A percentile compares a stretch with the other conserved stretches of the same genome.
phyloP scores from a whole-genome alignment of 169 alveolate species.

The Perkinsus chesapeaki region DNA sequence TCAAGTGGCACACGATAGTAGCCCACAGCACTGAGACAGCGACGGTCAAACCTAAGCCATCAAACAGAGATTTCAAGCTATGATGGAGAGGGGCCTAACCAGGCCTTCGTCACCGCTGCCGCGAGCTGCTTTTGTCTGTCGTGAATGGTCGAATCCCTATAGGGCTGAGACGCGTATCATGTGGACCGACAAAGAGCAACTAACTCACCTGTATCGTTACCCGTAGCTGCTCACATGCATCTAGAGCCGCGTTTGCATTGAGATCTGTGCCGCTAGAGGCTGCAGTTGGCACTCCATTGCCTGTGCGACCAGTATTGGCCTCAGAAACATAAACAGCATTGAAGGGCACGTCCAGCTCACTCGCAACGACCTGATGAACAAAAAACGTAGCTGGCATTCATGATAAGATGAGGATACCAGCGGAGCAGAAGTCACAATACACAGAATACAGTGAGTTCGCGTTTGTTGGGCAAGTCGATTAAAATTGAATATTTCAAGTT shows the following conservation, averaged over 20 bases:
- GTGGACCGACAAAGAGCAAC: neutral
- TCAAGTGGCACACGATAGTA: neutral
- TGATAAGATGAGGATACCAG: too few species aligned
- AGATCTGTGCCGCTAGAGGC: conserved; percentile 27
- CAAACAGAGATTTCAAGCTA: neutral
- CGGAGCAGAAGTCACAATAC: too few species aligned
- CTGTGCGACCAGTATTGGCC: conserved; percentile 20
- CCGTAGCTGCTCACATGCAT: neutral
- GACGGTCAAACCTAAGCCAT: neutral
- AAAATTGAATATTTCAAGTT: too few species aligned
- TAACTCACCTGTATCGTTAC: neutral
- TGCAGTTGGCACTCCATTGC: conserved; percentile 32
- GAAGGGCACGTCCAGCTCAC: neutral
- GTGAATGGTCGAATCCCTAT: neutral
- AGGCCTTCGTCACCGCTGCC: neutral
- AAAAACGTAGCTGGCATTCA: too few species aligned
- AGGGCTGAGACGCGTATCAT: neutral
- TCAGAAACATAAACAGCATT: conserved; percentile 15
- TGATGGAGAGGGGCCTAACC: neutral
- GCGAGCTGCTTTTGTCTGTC: neutral
- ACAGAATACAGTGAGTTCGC: too few species aligned
- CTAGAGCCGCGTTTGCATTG: conserved; percentile 1
- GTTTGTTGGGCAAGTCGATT: too few species aligned
- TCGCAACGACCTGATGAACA: conserved; percentile 13
- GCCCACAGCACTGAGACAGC: neutral